A percentile compares a stretch with the other conserved stretches of the same genome.
Evolutionary conservation across 805 yeast genomes (phyloP).

Genomic region (Kodamaea kaohsiungensis): DNA sequence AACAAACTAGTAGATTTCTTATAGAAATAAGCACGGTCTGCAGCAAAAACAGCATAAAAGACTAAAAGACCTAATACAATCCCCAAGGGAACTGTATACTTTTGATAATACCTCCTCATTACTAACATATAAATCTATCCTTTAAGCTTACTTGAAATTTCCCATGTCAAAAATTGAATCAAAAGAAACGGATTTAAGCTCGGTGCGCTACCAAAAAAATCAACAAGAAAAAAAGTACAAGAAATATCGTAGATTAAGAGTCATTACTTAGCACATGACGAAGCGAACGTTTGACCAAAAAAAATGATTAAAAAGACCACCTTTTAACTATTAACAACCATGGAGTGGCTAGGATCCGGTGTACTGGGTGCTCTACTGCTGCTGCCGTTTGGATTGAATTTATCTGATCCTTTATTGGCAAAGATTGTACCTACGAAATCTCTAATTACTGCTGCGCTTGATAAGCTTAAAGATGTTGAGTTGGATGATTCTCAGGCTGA

Average conservation of each 20-base stretch:
- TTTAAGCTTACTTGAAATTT: background rate
- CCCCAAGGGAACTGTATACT: background rate
- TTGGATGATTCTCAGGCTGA: background rate
- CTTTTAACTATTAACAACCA: slow-evolving; percentile 3
- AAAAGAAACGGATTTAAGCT: background rate
- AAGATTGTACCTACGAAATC: slow-evolving; percentile 29
- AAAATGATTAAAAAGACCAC: background rate
- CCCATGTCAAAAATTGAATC: background rate
- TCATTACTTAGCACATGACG: too few relatives aligned
- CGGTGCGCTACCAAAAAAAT: background rate
- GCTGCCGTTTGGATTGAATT: slow-evolving; percentile 15
- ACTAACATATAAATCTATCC: background rate
- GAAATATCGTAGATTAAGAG: too few relatives aligned
- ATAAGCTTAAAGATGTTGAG: background rate
- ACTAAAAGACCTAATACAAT: background rate
- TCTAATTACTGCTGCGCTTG: background rate
- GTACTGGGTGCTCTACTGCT: slow-evolving; percentile 9
- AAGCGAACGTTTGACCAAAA: background rate
- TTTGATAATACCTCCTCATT: background rate
- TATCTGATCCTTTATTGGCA: slow-evolving; percentile 28
- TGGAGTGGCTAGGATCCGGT: slow-evolving; percentile 25
- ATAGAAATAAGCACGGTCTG: background rate
- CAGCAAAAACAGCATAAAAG: background rate
- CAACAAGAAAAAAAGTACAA: background rate
- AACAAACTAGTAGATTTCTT: background rate